Conservation (phyloP, 139 green algal genomes). For the Astrephomene gubernaculifera region DNA sequence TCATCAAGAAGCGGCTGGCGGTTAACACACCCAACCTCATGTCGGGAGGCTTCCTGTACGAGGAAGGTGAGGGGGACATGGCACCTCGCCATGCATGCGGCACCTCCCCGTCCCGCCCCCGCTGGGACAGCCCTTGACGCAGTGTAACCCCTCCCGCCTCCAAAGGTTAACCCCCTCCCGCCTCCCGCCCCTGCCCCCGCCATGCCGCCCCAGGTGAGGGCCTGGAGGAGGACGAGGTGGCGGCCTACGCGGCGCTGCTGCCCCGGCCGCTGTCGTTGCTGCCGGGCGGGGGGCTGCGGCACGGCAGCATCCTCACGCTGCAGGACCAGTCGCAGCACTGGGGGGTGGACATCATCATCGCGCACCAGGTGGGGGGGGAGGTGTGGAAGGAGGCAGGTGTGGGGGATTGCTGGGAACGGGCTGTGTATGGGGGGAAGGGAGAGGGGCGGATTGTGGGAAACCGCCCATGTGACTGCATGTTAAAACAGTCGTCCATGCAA, state of each 20-base stretch:
- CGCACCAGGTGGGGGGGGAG: conserved; percentile 64
- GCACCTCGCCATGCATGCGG: too few species aligned
- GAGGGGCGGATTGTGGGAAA: too few species aligned
- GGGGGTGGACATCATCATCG: conserved; percentile 74
- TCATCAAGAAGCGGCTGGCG: conserved; percentile 77
- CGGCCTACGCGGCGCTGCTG: conserved; percentile 57
- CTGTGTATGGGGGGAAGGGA: too few species aligned
- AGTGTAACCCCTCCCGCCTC: too few species aligned
- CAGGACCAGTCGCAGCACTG: conserved; percentile 84
- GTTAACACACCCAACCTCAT: conserved; percentile 69
- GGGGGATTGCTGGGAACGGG: too few species aligned
- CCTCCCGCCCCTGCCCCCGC: too few species aligned
- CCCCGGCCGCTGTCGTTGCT: conserved; percentile 62
- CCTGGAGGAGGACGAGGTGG: conserved; percentile 88
- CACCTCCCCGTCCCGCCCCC: too few species aligned
- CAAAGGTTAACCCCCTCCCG: too few species aligned
- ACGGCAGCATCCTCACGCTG: conserved; percentile 75
- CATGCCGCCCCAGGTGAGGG: conserved; percentile 72
- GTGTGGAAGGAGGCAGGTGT: not conserved
- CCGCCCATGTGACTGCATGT: too few species aligned
- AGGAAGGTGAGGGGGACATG: conserved; percentile 79
- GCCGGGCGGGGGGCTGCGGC: conserved; percentile 77
- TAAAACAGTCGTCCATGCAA: too few species aligned
- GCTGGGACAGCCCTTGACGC: too few species aligned
- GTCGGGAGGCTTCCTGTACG: conserved; percentile 79